Percentiles rank a stretch among this genome's conserved stretches.
Conservation (phyloP, 805 yeast genomes). For the Ascoidea tarda region DNA sequence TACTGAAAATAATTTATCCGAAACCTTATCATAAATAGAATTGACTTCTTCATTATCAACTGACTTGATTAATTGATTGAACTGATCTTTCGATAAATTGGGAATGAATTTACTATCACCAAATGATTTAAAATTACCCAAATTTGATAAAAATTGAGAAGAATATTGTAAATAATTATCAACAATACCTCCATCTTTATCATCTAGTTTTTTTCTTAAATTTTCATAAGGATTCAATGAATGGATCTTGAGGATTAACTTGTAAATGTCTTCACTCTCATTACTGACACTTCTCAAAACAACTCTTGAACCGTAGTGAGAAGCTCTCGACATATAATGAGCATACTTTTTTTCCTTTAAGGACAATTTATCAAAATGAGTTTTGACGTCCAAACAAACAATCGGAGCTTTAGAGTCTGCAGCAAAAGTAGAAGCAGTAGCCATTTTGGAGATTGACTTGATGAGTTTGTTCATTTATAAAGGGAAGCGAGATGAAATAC, state of each 20-base stretch:
- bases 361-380: constrained; percentile 54
- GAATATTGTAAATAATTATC: constrained; percentile 52
- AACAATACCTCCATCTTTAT: constrained; percentile 22
- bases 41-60: constrained; percentile 22
- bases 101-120: constrained; percentile 87
- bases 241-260: constrained; percentile 52
- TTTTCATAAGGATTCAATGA: constrained; percentile 32
- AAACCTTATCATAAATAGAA: constrained; percentile 25
- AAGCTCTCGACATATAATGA: constrained; percentile 70
- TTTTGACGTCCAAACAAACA: constrained; percentile 51
- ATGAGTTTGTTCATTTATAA: no score
- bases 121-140: constrained; percentile 74
- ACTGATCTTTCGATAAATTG: constrained; percentile 29
- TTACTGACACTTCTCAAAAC: constrained; percentile 72
- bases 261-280: constrained; percentile 65
- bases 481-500: no score
- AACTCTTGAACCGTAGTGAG: constrained; percentile 72
- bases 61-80: constrained; percentile 31
- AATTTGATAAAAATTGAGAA: constrained; percentile 59
- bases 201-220: constrained; percentile 17
- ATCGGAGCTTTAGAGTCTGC: constrained; percentile 62
- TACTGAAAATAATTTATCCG: constrained; percentile 34
- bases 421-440: constrained; percentile 14
- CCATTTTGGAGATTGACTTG: no score
- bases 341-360: constrained; percentile 56